These are phyloP conservation scores for Tilletia caries DNA, from an alignment of 1,284 basidiomycete species.

Conservation along the genomic window DNA sequence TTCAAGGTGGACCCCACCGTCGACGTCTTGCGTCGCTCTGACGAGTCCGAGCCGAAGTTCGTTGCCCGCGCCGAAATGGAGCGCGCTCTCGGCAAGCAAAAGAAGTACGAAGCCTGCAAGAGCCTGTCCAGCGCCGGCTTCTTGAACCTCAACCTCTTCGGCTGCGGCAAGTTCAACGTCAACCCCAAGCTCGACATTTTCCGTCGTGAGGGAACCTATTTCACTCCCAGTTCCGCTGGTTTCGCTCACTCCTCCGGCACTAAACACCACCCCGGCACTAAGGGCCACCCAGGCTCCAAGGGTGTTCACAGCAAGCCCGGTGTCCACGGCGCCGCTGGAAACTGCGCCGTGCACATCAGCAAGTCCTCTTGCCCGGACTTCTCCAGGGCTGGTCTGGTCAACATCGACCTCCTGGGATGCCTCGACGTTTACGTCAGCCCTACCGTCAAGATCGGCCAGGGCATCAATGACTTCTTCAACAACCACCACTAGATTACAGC, in stretches of 20 bases:
- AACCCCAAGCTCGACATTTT: constrained; percentile 1
- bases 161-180: neutral
- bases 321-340: too few relatives aligned
- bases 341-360: neutral
- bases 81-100: neutral
- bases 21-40: neutral
- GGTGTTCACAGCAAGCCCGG: neutral
- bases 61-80: constrained; percentile 11
- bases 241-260: neutral
- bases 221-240: neutral
- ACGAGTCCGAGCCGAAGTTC: neutral
- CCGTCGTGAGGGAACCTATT: neutral
- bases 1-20: constrained; percentile 3
- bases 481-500: too few relatives aligned
- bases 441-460: neutral
- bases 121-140: neutral
- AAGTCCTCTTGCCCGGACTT: neutral
- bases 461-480: too few relatives aligned
- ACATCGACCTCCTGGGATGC: constrained; percentile 6
- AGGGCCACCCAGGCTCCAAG: neutral
- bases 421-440: neutral
- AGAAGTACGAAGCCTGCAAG: neutral
- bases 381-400: constrained; percentile 10
- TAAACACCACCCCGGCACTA: neutral
- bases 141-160: constrained; percentile 13